Conservation (phyloP, 2,329 filamentous ascomycete genomes). For the Teratosphaeria pseudoeucalypti region DNA sequence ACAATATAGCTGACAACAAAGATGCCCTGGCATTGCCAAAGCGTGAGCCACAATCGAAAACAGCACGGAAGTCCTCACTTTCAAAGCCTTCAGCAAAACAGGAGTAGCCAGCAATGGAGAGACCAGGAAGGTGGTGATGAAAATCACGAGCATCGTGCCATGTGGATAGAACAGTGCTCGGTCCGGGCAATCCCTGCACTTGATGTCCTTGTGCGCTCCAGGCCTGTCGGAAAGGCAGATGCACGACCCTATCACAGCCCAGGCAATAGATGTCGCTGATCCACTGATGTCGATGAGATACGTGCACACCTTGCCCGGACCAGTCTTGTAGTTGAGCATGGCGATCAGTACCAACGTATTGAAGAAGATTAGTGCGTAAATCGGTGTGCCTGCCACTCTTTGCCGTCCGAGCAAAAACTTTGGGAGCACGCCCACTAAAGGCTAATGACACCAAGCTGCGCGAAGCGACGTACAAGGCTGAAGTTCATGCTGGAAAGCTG, state of each 20-base stretch:
- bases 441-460: constrained; percentile 4
- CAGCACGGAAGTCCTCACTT: not conserved
- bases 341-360: constrained; percentile 5
- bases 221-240: constrained; percentile 3
- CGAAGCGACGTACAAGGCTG: constrained; percentile 5
- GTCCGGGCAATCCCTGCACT: constrained; percentile 30
- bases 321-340: constrained; percentile 4
- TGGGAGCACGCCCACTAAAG: constrained; percentile 4
- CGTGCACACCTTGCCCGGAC: not conserved
- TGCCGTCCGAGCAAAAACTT: constrained; percentile 5
- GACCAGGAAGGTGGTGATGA: constrained; percentile 59
- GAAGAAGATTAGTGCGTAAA: constrained; percentile 4
- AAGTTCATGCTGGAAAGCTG: no score
- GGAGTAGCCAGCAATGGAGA: constrained; percentile 54
- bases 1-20: constrained; percentile 59
- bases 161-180: constrained; percentile 52
- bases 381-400: constrained; percentile 4
- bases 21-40: constrained; percentile 13
- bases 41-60: not conserved
- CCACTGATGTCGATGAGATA: not conserved
- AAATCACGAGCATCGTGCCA: constrained; percentile 54
- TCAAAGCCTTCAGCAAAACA: constrained; percentile 19
- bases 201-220: constrained; percentile 7
- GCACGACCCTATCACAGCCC: constrained; percentile 3
- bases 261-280: constrained; percentile 6